A percentile compares a stretch with the other conserved stretches of the same genome.
These are phyloP conservation scores for Cicer pinnatifidum DNA, from an alignment of 306 rosid genomes.

Conservation along the genomic window DNA sequence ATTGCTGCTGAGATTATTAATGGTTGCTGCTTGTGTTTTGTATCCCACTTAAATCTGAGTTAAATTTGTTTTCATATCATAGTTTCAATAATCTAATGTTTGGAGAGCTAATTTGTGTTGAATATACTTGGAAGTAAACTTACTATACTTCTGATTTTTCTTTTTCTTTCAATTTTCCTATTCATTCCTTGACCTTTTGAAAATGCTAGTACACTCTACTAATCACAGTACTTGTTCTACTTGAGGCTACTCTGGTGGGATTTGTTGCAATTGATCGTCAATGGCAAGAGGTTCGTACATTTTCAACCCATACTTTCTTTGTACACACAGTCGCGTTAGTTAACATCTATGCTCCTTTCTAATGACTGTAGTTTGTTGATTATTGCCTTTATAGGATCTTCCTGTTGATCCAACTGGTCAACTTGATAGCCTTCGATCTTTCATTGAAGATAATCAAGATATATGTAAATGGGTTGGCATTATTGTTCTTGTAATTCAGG, in stretches of 20 bases:
- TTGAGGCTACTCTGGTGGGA: constrained; percentile 78
- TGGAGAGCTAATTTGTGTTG: constrained; percentile 9
- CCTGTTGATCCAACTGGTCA: constrained; percentile 89
- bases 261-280: constrained; percentile 74
- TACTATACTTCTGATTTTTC: constrained; percentile 9
- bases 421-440: constrained; percentile 64
- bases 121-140: constrained; percentile 14
- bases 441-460: constrained; percentile 71
- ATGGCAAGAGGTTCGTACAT: constrained; percentile 73
- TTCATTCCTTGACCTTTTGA: constrained; percentile 55
- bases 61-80: constrained; percentile 19
- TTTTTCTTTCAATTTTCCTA: constrained; percentile 11
- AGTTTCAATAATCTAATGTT: constrained; percentile 37
- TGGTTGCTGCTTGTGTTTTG: constrained; percentile 94
- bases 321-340: constrained; percentile 22
- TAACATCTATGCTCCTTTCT: constrained; percentile 35
- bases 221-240: constrained; percentile 53
- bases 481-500: constrained; percentile 72
- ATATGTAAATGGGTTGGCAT: constrained; percentile 84
- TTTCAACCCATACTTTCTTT: neutral
- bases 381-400: constrained; percentile 70
- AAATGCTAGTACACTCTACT: constrained; percentile 74
- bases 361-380: constrained; percentile 13
- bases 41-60: constrained; percentile 58
- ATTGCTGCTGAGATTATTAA: constrained; percentile 84